Percentiles rank a stretch among this genome's conserved stretches.
Conservation (phyloP, 2,329 filamentous ascomycete genomes). For the Lecanoromycetidae sp. region DNA sequence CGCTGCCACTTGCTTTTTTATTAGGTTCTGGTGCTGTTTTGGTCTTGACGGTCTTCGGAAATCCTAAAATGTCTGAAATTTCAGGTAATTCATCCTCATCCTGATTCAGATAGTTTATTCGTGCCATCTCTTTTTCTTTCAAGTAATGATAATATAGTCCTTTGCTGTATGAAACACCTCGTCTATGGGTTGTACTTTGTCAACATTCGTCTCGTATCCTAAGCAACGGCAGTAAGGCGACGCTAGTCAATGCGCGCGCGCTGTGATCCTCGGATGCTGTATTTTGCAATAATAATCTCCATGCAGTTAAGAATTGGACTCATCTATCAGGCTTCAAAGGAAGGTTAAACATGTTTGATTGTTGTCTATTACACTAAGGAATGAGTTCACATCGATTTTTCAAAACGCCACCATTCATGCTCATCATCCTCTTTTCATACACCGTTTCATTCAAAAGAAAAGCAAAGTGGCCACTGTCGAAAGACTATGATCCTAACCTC, state of each 20-base stretch:
- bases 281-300: too few relatives aligned
- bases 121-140: neutral
- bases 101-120: conserved; percentile 15
- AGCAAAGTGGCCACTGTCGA: neutral
- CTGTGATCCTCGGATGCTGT: too few relatives aligned
- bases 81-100: conserved; percentile 22
- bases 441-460: neutral
- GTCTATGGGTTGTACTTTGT: too few relatives aligned
- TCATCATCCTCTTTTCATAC: too few relatives aligned
- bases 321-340: too few relatives aligned
- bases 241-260: neutral
- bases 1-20: neutral
- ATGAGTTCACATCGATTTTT: neutral
- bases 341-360: too few relatives aligned
- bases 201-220: conserved; percentile 1
- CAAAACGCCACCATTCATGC: too few relatives aligned
- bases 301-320: too few relatives aligned
- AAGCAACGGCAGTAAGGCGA: too few relatives aligned
- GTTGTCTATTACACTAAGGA: neutral
- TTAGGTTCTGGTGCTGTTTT: neutral
- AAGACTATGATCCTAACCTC: neutral
- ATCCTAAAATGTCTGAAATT: conserved; percentile 23
- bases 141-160: too few relatives aligned
- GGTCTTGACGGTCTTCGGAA: neutral
- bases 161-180: too few relatives aligned